Evolutionary conservation across 495 filamentous ascomycete genomes (phyloP).

Genomic region (Chaetomium fimeti): DNA sequence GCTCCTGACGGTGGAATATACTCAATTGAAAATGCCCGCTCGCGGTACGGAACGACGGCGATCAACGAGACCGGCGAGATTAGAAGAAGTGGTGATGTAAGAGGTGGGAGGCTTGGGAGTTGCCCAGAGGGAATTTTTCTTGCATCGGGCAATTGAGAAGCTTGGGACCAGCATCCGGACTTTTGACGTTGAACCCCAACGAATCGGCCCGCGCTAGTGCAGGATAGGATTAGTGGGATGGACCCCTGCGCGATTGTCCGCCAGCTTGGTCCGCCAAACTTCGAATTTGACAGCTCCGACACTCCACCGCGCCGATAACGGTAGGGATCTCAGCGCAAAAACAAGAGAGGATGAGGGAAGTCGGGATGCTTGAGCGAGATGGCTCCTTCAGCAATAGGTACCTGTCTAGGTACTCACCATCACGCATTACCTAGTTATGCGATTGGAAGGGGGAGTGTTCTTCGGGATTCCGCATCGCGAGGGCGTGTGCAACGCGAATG

Average conservation of each 20-base stretch:
- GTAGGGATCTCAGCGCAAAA: slow-evolving; percentile 9
- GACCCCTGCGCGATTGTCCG: slow-evolving; percentile 18
- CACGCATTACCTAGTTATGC: not conserved
- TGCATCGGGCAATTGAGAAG: slow-evolving; percentile 23
- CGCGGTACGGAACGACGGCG: slow-evolving; percentile 12
- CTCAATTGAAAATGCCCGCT: slow-evolving; percentile 21
- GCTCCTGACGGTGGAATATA: slow-evolving; percentile 6
- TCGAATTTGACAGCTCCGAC: slow-evolving; percentile 15
- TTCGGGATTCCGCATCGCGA: too few relatives aligned
- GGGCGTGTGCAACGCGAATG: too few relatives aligned
- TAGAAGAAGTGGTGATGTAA: slow-evolving; percentile 22
- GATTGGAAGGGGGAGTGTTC: not conserved
- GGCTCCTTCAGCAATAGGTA: not conserved
- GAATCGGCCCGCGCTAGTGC: slow-evolving; percentile 29
- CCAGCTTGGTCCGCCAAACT: slow-evolving; percentile 22
- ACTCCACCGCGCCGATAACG: slow-evolving; percentile 7
- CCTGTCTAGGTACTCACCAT: not conserved
- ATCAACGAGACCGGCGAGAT: slow-evolving; percentile 10
- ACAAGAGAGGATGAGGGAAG: not conserved
- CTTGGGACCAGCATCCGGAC: slow-evolving; percentile 32
- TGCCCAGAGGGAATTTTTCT: slow-evolving; percentile 39
- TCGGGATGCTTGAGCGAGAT: not conserved
- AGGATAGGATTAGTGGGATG: slow-evolving; percentile 27
- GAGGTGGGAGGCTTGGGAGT: not conserved
- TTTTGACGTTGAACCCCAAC: slow-evolving; percentile 38